These are phyloP conservation scores for Rhododendron molle DNA, from an alignment of 148 eudicot genomes.

Conservation along the genomic window DNA sequence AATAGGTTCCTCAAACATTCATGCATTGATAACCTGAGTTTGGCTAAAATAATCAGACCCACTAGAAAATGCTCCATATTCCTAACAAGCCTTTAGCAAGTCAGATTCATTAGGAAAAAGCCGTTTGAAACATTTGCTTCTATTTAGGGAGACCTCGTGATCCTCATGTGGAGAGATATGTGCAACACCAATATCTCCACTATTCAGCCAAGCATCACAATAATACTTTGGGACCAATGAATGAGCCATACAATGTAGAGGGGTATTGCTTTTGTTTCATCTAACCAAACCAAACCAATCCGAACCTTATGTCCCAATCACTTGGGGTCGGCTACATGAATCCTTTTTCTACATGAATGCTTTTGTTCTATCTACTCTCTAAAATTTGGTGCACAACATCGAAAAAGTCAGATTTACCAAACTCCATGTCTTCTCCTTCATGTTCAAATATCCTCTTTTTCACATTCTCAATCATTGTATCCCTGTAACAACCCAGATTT, in stretches of 20 bases:
- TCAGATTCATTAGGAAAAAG: conserved; percentile 4
- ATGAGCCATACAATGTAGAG: conserved; percentile 12
- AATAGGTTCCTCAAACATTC: conserved; percentile 7
- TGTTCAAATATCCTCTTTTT: neutral
- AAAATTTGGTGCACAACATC: conserved; percentile 10
- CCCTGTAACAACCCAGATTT: no score
- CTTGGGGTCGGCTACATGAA: no score
- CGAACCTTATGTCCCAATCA: no score
- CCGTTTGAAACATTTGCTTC: conserved; percentile 1
- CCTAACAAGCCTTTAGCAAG: neutral
- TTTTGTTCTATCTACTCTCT: conserved; percentile 19
- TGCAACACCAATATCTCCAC: neutral
- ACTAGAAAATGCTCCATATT: conserved; percentile 13
- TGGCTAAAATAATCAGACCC: conserved; percentile 8
- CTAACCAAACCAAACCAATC: no score
- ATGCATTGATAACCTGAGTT: conserved; percentile 13
- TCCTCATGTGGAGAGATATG: conserved; percentile 6
- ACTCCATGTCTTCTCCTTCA: neutral
- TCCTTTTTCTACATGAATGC: no score
- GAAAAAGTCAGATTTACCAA: conserved; percentile 3
- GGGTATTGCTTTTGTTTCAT: conserved; percentile 23
- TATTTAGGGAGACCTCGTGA: conserved; percentile 7
- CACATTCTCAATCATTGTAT: neutral
- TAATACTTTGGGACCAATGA: conserved; percentile 20
- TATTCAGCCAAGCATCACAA: conserved; percentile 7